Conservation (phyloP, 306 rosid species). For the Lathyrus sativus region DNA sequence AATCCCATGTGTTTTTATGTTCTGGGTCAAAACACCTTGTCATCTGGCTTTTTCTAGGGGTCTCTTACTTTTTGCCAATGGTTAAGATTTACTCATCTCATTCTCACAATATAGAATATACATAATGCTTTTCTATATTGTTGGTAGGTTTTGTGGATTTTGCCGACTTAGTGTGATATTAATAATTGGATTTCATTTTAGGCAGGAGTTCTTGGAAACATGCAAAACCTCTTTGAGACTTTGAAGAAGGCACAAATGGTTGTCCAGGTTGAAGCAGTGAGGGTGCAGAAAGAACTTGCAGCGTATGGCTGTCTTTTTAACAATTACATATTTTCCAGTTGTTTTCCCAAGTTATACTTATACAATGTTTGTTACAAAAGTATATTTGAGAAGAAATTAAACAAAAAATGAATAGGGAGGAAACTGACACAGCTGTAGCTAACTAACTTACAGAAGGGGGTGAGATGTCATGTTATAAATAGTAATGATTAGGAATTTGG, state of each 20-base stretch:
- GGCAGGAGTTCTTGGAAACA: conserved; percentile 50
- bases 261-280: conserved; percentile 17
- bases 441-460: not conserved
- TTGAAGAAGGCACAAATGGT: conserved; percentile 14
- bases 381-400: not conserved
- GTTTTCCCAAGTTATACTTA: not conserved
- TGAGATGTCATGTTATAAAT: not conserved
- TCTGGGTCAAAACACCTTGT: not conserved
- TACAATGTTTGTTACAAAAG: not conserved
- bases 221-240: conserved; percentile 17
- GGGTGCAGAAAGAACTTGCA: conserved; percentile 20
- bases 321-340: not conserved
- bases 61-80: not conserved
- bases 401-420: conserved; percentile 1
- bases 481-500: not conserved
- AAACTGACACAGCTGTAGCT: not conserved
- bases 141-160: conserved; percentile 27
- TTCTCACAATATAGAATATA: conserved; percentile 3
- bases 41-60: conserved; percentile 12
- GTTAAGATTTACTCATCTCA: conserved; percentile 11
- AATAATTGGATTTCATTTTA: conserved; percentile 33
- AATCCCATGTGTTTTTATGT: not conserved
- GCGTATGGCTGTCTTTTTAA: not conserved
- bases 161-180: conserved; percentile 27
- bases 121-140: not conserved